Conservation (phyloP, 2,329 filamentous ascomycete species). For the Hymenoscyphus occultus region DNA sequence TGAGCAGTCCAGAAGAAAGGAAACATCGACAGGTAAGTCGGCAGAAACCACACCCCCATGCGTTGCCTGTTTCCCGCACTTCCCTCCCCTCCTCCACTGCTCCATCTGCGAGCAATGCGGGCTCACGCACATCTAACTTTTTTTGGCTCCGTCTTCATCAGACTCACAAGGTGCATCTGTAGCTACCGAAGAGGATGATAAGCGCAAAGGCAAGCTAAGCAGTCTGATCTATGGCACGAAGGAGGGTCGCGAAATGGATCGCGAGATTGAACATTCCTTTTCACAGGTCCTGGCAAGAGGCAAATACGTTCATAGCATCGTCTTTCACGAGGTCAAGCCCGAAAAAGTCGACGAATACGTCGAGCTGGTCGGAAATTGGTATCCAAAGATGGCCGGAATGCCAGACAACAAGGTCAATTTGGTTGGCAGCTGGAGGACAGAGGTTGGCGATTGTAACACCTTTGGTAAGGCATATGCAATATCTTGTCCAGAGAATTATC, state of each 20-base stretch:
- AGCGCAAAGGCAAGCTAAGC: constrained; percentile 65
- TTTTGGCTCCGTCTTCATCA: constrained; percentile 43
- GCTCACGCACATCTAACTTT: constrained; percentile 27
- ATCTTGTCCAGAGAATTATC: constrained; percentile 12
- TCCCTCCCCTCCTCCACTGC: constrained; percentile 46
- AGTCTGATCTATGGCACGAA: constrained; percentile 96
- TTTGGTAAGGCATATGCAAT: constrained; percentile 63
- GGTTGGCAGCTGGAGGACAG: constrained; percentile 96
- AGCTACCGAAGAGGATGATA: constrained; percentile 59
- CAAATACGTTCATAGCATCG: constrained; percentile 98
- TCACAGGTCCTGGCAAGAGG: constrained; percentile 90
- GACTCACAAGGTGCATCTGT: constrained; percentile 61
- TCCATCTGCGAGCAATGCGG: constrained; percentile 45
- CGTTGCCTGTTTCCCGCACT: constrained; percentile 36
- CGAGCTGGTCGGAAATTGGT: constrained; percentile 84
- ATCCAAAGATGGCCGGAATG: constrained; percentile 80
- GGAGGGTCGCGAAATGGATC: constrained; percentile 89
- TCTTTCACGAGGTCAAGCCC: constrained; percentile 92
- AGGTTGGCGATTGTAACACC: constrained; percentile 95
- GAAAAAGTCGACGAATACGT: constrained; percentile 96
- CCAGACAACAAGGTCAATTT: constrained; percentile 92
- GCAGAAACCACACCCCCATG: constrained; percentile 17
- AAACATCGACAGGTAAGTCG: constrained; percentile 90
- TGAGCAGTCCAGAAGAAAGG: constrained; percentile 71
- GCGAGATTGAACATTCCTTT: constrained; percentile 94